These are phyloP conservation scores for Lachancea quebecensis DNA, from an alignment of 805 yeast species.

Conservation along the genomic window DNA sequence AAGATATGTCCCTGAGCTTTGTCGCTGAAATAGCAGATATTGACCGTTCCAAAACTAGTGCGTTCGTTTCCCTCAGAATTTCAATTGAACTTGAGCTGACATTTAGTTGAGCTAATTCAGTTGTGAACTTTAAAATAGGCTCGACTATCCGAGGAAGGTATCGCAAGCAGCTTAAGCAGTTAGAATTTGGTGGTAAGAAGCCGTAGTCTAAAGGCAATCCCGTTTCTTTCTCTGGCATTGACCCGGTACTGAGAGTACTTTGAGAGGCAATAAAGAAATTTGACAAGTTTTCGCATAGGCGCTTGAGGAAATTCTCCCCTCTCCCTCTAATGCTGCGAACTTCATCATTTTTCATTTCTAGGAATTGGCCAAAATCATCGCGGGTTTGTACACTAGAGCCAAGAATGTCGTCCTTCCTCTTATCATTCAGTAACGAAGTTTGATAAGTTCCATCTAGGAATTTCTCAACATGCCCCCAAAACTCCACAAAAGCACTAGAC, in stretches of 20 bases:
- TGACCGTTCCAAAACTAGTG: slow-evolving; percentile 37
- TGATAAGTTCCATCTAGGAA: slow-evolving; percentile 46
- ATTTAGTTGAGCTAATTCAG: slow-evolving; percentile 39
- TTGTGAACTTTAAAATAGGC: slow-evolving; percentile 36
- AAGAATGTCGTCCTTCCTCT: slow-evolving; percentile 31
- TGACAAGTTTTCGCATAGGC: slow-evolving; percentile 27
- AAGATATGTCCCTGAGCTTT: slow-evolving; percentile 45
- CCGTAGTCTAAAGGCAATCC: slow-evolving; percentile 38
- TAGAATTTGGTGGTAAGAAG: slow-evolving; percentile 58
- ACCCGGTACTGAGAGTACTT: slow-evolving; percentile 7
- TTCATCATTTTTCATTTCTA: slow-evolving; percentile 40
- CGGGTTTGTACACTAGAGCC: slow-evolving; percentile 19
- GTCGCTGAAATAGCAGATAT: slow-evolving; percentile 43
- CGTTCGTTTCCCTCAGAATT: slow-evolving; percentile 32
- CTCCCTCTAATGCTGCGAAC: slow-evolving; percentile 34
- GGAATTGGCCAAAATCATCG: slow-evolving; percentile 33
- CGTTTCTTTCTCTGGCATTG: slow-evolving; percentile 15
- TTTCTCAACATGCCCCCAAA: slow-evolving; percentile 49
- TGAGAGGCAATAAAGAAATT: slow-evolving; percentile 33
- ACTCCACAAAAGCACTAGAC: slow-evolving; percentile 38
- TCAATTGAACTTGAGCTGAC: slow-evolving; percentile 36
- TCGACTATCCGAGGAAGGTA: slow-evolving; percentile 43
- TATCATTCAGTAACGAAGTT: slow-evolving; percentile 36
- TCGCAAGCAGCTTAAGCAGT: slow-evolving; percentile 51
- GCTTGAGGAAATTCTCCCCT: slow-evolving; percentile 35